A percentile compares a stretch with the other conserved stretches of the same genome.
Conservation (phyloP, 106 monocot species). For the Dendrobium catenatum region DNA sequence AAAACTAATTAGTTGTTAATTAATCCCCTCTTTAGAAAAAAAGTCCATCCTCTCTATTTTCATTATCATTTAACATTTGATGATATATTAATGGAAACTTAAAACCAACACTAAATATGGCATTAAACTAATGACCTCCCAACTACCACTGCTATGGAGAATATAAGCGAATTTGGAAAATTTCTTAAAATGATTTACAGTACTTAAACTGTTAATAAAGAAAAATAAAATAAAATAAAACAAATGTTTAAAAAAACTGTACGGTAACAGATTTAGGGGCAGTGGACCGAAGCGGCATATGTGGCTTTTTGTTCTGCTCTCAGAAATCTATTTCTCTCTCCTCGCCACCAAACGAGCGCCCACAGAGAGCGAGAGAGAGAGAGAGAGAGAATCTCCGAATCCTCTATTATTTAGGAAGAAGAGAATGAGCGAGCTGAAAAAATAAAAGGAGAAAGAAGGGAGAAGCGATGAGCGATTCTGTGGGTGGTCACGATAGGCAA, state of each 20-base stretch:
- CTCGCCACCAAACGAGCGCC: too few relatives aligned
- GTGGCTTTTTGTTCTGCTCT: not conserved
- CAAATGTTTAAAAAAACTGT: not conserved
- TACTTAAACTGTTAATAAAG: not conserved
- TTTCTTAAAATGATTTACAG: not conserved
- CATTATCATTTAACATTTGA: too few relatives aligned
- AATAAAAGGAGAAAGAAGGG: not conserved
- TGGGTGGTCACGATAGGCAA: not conserved
- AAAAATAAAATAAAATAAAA: not conserved
- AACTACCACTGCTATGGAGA: too few relatives aligned
- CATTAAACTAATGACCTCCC: too few relatives aligned
- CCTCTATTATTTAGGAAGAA: not conserved
- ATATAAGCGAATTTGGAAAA: too few relatives aligned
- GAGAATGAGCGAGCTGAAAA: not conserved
- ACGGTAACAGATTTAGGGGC: not conserved
- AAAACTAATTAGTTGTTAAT: too few relatives aligned
- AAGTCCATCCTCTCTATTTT: too few relatives aligned
- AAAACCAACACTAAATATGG: too few relatives aligned
- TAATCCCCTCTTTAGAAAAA: too few relatives aligned
- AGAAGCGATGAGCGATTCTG: not conserved
- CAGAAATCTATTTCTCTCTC: not conserved
- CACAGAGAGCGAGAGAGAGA: not conserved
- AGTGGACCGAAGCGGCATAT: not conserved
- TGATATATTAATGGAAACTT: too few relatives aligned
- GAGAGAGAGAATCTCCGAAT: not conserved